Evolutionary conservation across 176 grass and related monocot genomes (phyloP), one percentile per base, ranked within the genome.

Genomic region (Oryza australiensis): DNA sequence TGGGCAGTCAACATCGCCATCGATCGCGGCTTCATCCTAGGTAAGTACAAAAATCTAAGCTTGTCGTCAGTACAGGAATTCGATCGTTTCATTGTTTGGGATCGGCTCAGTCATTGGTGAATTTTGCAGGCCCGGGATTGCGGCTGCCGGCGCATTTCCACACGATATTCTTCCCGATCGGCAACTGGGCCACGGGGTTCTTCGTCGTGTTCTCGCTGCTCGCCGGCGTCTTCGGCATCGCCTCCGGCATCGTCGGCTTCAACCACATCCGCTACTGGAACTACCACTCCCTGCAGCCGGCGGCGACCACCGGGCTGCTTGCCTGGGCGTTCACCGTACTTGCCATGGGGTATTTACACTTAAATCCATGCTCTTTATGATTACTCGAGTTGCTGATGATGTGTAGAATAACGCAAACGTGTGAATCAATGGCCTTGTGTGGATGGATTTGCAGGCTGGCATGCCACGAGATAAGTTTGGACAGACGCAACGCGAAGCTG

Each of bases 101-200:
- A n/a, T 45, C n/a, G 15, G 45, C 45, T 16, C 15, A 49, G 0
- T 49, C 48, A 12, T 5, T 32, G 26, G 13, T 9, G 12, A 48
- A 8, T 26, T 9, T 0, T 66, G 22, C 71, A 94, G 92, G 85
- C 6, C 90, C 90, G 20, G 90, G 86, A 26, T 76, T 98, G 43
- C 33, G 23, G 53, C 88, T 98, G 40, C 92, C 92, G 12, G 92
- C 95, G 18, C 90, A 98, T 57, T 98, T 95, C 85, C 86, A 88
- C 60, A 92, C 95, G 0, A 79, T 98, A 0, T 98, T 93, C 87
- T 93, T 93, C 57, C 92, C 92, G 5, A 98, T 98, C n/a, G 95
- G 92, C 2, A 98, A 98, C 79, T 93, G 88, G 2, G 92, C 92
- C 35, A 95, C 92, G 7, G 95, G 95, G 4, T 98, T 98, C 86